Evolutionary conservation across 2,329 filamentous ascomycete species (phyloP), one percentile per base, ranked within the genome.

Genomic region (Pseudocercospora ulei): DNA sequence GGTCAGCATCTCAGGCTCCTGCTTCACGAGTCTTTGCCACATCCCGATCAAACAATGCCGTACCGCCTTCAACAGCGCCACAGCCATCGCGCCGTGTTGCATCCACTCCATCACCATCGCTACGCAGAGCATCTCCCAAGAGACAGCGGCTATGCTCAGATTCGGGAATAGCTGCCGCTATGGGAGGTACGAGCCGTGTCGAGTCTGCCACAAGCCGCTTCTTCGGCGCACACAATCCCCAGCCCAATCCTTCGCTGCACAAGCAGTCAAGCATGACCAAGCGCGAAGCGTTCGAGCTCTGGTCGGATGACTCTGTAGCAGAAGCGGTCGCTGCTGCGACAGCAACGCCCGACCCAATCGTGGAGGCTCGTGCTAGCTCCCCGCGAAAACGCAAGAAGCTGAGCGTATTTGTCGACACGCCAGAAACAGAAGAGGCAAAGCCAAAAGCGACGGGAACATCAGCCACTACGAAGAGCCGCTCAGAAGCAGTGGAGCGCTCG

Each of bases 1-100:
- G 75, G 76, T 64, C 66, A 33, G 65, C 73, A 17, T 68, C 65
- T 26, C 63, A 68, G 36, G 66, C 65, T 17, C n/a, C 64, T 58
- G 27, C 45, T 6, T 39, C 51, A 7, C 41, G 47, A 11, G 23
- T 40, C 12, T 42, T 48, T 11, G 49, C 47, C 3, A 24, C 44
- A 3, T 25, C 27, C 8, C 48, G 50, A 8, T 35, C 44, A 12
- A 33, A 43, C 8, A 46, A 46, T 11, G 39, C 63, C 11, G 46
- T 57, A 17, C 46, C 53, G n/a, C 56, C 62, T 16, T 56, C 61
- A 13, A 63, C 65, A 3, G 58, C 63, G 27, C 63, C 64, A 23
- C 65, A 65, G 43, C 59, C 62, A 14, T 52, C 63, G 11, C 58
- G 65, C 23, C 62, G 65, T 37, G 47, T 57, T 3, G 39, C 55